Evolutionary conservation across 2,329 filamentous ascomycete genomes (phyloP), one percentile per base, ranked within the genome.

Genomic region (Aureobasidium sp.): DNA sequence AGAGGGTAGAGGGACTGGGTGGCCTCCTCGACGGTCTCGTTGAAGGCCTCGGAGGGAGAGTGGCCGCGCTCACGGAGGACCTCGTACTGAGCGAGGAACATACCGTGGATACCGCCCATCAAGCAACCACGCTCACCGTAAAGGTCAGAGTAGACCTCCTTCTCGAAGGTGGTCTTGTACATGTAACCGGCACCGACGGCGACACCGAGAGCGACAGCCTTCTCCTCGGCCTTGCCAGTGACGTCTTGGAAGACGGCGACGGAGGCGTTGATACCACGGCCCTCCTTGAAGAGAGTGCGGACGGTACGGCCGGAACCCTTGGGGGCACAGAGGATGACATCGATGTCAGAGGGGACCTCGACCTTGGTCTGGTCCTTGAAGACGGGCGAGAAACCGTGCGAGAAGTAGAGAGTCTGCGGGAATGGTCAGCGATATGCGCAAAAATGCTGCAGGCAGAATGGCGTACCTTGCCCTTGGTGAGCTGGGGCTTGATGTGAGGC

Each of bases 61-160:
- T 99, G 94, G 80, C 94, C 94, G 71, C 90, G 89, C 87, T 99
- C 94, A 75, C 94, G 92, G 80, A 99, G 92, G 70, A 99, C 94
- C 86, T 99, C 94, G 86, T 99, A 99, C 84, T 99, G 94, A 66
- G 94, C 94, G 70, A 99, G 91, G 90, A 99, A 99, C 94, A 99
- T 99, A 77, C 94, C 94, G 86, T 99, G 94, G 81, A 99, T 99
- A 80, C 94, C 94, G 72, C 94, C 94, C 94, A 99, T 99, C 74
- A 99, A 84, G 87, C 94, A 99, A 77, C 94, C 94, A 82, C 94
- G 92, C 89, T 99, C 94, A 80, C 94, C 94, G 84, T 99, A 99
- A 70, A 99, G 88, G 81, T 97, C 94, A 67, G 91, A 97, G 89
- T 96, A 96, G 76, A 99, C 94, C 84, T 99, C 94, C 89, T 99